Evolutionary conservation across 768 basidiomycete species (phyloP), one percentile per base, ranked within the genome.

Genomic region (Termitomyces bulborhizus): DNA sequence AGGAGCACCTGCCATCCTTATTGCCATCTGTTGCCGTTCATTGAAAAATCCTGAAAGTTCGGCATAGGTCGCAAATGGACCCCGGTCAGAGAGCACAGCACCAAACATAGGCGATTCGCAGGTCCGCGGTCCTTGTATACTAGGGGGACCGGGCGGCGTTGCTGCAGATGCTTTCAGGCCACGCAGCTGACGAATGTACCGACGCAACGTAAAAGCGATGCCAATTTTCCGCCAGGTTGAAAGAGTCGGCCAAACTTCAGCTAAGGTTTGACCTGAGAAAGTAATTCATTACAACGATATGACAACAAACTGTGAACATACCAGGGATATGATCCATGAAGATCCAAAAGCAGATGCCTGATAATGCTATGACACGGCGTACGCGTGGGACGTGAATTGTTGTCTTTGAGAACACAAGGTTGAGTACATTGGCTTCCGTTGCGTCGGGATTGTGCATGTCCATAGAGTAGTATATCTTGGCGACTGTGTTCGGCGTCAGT

Each of bases 321-420:
- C 34, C 34, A 13, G 34, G 34, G 5, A 36, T 36, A 13, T 36
- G 15, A 36, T 36, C 34, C 34, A 36, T 36, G 34, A 36, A 13
- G 12, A 36, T 36, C 34, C 34, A 36, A 4, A 36, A 13, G 12
- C 3, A 2, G 9, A 4, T 12, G 34, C 34, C 13, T 4, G 12
- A 3, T 1, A 29, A 29, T 4, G 13, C 2, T 15, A 36, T 2
- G 13, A 36, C 34, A 36, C 56, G 57, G 4, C 46, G 54, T 21
- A 65, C 50, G 4, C 63, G 59, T 24, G 63, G 58, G n/a, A 64
- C 60, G 12, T 61, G 63, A n/a, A 64, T 64, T 15, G 57, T 54
- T 4, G 63, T 62, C 21, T 58, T 27, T 49, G 44, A 16, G 18
- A 46, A 37, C 8, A 56, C 9, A 29, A 54, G 40, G 40, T 50